These are phyloP conservation scores for Beverwykella pulmonaria DNA, from an alignment of 495 filamentous ascomycete genomes.

Conservation along the genomic window DNA sequence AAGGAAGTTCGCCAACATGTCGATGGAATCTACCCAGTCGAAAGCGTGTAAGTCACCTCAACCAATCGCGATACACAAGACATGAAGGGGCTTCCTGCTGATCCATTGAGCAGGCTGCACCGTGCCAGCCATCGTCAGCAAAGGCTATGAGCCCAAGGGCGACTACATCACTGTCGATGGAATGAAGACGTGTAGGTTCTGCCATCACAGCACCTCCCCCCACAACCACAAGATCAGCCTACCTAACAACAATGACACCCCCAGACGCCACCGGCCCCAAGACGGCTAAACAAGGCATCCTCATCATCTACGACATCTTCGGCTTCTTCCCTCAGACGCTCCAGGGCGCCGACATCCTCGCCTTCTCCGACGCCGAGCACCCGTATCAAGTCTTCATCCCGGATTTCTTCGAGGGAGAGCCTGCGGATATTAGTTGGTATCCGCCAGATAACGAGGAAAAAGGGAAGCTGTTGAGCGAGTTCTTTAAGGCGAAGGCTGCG, in stretches of 20 bases:
- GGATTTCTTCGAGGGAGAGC: constrained; percentile 42
- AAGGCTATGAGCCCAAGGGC: constrained; percentile 63
- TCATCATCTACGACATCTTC: constrained; percentile 61
- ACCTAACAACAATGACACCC: not conserved
- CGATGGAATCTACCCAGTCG: constrained; percentile 38
- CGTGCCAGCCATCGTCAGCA: constrained; percentile 59
- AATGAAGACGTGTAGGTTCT: constrained; percentile 61
- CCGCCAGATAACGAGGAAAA: constrained; percentile 59
- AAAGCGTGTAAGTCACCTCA: constrained; percentile 30
- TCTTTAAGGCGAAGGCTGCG: constrained; percentile 72
- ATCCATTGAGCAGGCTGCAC: constrained; percentile 46
- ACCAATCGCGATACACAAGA: too few species aligned
- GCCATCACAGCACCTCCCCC: not conserved
- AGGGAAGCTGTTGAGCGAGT: constrained; percentile 69
- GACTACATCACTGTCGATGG: constrained; percentile 63
- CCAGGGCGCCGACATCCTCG: constrained; percentile 60
- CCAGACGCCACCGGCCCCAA: constrained; percentile 52
- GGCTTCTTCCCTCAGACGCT: constrained; percentile 55
- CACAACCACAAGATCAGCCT: not conserved
- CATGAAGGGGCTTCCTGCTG: too few species aligned
- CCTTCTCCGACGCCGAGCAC: constrained; percentile 39
- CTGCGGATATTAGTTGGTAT: constrained; percentile 41
- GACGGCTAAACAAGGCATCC: constrained; percentile 47
- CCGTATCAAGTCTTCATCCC: constrained; percentile 41
- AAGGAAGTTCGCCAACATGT: constrained; percentile 28